Conservation (phyloP, 2,329 filamentous ascomycete species). For the Pseudogymnoascus sp. region DNA sequence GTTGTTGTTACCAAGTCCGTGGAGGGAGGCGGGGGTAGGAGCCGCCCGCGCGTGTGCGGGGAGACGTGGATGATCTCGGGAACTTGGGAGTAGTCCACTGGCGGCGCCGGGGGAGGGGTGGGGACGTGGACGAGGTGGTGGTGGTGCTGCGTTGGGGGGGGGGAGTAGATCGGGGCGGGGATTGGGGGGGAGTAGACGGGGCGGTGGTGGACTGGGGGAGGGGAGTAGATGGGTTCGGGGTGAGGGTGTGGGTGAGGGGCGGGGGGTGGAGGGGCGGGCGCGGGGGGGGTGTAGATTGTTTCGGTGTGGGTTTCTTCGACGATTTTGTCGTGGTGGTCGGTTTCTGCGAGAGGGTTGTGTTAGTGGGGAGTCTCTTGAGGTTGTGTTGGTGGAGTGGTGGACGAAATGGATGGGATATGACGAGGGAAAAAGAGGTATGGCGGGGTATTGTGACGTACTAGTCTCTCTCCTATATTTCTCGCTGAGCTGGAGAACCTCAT, state of each 20-base stretch:
- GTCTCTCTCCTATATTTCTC: constrained; percentile 57
- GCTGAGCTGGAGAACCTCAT: constrained; percentile 76
- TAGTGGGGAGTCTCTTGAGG: background rate
- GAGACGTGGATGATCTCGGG: background rate
- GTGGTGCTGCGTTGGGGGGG: constrained; percentile 12
- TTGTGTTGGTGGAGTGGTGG: constrained; percentile 1
- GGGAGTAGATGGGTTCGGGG: too few relatives aligned
- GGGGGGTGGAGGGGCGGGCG: background rate
- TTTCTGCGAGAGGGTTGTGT: constrained; percentile 12
- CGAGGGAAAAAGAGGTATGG: too few relatives aligned
- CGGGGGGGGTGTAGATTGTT: constrained; percentile 29
- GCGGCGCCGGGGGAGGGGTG: constrained; percentile 16
- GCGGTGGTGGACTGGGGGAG: too few relatives aligned
- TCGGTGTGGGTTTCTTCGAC: constrained; percentile 40
- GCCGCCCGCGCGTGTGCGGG: background rate
- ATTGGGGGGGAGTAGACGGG: too few relatives aligned
- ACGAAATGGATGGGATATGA: background rate
- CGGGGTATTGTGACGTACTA: constrained; percentile 32
- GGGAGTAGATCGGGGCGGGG: background rate
- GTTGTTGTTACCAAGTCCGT: constrained; percentile 32
- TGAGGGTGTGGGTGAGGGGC: too few relatives aligned
- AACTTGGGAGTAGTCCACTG: background rate
- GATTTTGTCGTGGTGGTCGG: constrained; percentile 25
- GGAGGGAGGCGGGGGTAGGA: constrained; percentile 21
- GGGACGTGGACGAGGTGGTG: constrained; percentile 12